Conservation (phyloP, 2,329 filamentous ascomycete species). For the Diaporthe sp. region DNA sequence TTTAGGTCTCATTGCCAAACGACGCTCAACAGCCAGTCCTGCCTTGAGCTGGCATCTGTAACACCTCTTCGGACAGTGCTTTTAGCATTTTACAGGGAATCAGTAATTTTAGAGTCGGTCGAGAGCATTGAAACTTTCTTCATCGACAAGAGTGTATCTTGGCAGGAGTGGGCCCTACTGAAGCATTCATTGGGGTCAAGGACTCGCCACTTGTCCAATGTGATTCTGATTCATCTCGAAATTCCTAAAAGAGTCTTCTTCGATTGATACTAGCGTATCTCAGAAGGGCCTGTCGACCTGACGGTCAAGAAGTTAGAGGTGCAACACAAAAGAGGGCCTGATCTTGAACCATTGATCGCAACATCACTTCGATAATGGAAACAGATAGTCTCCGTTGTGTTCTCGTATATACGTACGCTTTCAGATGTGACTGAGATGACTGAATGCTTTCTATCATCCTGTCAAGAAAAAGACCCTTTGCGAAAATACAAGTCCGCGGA, state of each 20-base stretch:
- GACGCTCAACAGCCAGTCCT: not conserved
- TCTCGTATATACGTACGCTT: not conserved
- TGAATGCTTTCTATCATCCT: not conserved
- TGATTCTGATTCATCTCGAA: fast-evolving
- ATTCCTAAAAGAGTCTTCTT: fast-evolving
- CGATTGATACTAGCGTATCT: not conserved
- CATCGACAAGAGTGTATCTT: not conserved
- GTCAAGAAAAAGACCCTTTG: not conserved
- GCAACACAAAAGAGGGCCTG: not conserved
- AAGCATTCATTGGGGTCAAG: not conserved
- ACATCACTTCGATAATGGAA: not conserved
- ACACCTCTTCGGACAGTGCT: not conserved
- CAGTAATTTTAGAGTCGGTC: not conserved
- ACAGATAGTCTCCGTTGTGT: not conserved
- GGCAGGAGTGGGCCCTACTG: not conserved
- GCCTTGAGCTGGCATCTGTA: not conserved
- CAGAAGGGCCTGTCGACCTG: not conserved
- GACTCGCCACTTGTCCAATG: not conserved
- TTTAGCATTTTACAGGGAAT: not conserved
- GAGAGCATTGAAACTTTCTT: not conserved
- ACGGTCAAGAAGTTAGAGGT: not conserved
- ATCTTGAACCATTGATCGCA: not conserved
- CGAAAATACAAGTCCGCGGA: not conserved
- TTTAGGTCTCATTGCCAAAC: not conserved
- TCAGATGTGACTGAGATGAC: not conserved